Evolutionary conservation across 495 filamentous ascomycete genomes (phyloP), one percentile per base, ranked within the genome.

Genomic region (Penicillium chermesinum): DNA sequence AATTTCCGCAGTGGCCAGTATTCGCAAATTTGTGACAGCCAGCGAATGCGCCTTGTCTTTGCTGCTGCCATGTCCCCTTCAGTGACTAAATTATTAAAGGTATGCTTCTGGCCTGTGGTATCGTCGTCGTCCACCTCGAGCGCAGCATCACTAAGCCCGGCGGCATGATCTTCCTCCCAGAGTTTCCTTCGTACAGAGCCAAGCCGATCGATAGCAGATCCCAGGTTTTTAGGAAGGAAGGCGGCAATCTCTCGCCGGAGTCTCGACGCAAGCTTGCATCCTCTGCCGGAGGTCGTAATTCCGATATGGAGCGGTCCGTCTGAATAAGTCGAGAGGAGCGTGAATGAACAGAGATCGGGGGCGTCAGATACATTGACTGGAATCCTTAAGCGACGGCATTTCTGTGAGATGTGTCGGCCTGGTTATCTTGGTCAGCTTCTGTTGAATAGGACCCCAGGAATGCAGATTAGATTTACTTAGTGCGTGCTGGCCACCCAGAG

Each of bases 21-120:
- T 72, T 98, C 93, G 75, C 94, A 98, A 14, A 98, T 91, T 62
- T 98, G 93, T 14, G 85, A 81, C 2, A 98, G 69, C 94, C 94
- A 98, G 18, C 93, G 81, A 72, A 94, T 89, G 34, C 93, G 76
- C 41, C 94, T 75, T 14, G 78, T 88, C 66, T 86, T 89, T 7
- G 81, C 81, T 2, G 85, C 86, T 39, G 87, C 83, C 3, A 76
- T 65, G 55, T 91, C 89, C 45, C 79, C 77, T 40, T 88, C 85
- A 1, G 67, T 76, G 7, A 97, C 77, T 0, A 97, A 68, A 44
- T 80, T 80, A 62, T 98, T 98, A 67, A 98, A 96, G 0, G 75
- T 79, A 0, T 89, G 80, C n/a, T 75, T 80, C 62, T 97, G 93
- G n/a, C 89, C 89, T 2, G 79, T 69, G 1, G 80, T 77, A 49